phyloP scores from a whole-genome alignment of 1,284 basidiomycete genomes.

The Stereum hirsutum region DNA sequence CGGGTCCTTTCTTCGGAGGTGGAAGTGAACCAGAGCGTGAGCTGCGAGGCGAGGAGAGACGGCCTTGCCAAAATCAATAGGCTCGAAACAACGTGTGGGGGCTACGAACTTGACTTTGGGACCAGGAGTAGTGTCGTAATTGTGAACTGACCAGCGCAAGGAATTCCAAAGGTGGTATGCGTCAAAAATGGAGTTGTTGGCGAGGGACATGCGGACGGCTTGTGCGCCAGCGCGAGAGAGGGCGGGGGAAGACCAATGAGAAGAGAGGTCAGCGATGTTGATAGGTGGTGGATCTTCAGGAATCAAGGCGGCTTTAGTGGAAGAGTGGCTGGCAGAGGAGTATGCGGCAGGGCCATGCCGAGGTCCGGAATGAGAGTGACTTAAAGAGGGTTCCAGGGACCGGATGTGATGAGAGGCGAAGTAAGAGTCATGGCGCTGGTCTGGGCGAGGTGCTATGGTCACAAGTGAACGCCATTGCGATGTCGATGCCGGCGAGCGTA shows the following conservation, averaged over 20 bases:
- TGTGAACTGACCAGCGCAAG: conserved; percentile 30
- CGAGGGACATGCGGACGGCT: conserved; percentile 40
- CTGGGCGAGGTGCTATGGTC: too few species aligned
- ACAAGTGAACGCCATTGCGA: too few species aligned
- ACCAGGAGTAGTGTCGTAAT: not conserved
- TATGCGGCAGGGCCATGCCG: too few species aligned
- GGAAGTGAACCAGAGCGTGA: conserved; percentile 54
- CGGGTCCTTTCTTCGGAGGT: conserved; percentile 40
- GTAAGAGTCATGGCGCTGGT: too few species aligned
- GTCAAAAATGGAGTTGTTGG: conserved; percentile 33
- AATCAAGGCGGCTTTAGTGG: too few species aligned
- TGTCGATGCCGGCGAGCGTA: too few species aligned
- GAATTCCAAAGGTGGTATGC: conserved; percentile 52
- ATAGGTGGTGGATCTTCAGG: too few species aligned
- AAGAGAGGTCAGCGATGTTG: too few species aligned
- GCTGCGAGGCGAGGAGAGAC: conserved; percentile 49
- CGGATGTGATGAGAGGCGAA: too few species aligned
- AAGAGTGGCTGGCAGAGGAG: too few species aligned
- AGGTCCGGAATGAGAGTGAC: too few species aligned
- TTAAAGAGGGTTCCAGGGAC: too few species aligned
- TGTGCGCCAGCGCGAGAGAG: conserved; percentile 41
- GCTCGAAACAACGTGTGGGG: conserved; percentile 15
- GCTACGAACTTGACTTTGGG: not conserved
- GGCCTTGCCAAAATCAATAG: conserved; percentile 37
- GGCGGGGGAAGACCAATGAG: conserved; percentile 25